Conservation (phyloP, 768 basidiomycete genomes). For the Pleurotus sapidus region DNA sequence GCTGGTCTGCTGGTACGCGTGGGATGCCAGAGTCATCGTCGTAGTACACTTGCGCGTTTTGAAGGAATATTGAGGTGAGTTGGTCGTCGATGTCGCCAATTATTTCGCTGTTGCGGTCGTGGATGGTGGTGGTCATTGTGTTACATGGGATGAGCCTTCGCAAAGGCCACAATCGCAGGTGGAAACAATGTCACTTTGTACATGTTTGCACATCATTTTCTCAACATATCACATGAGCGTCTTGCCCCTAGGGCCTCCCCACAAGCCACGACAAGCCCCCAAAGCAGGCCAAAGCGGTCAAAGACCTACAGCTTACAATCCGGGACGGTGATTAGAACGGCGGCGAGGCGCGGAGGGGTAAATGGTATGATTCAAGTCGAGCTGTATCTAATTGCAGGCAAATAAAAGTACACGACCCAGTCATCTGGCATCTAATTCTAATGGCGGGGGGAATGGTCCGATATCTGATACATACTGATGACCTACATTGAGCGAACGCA, state of each 20-base stretch:
- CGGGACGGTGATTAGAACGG: no score
- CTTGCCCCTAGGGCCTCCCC: no score
- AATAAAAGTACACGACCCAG: background rate
- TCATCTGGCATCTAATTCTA: background rate
- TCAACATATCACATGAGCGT: slow-evolving; percentile 2
- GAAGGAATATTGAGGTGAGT: slow-evolving; percentile 63
- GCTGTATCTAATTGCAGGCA: no score
- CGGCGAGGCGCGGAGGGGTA: no score
- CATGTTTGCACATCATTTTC: slow-evolving; percentile 3
- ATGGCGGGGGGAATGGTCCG: background rate
- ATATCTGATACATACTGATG: background rate
- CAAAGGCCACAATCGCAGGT: background rate
- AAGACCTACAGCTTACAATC: no score
- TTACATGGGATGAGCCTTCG: background rate
- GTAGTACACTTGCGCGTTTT: slow-evolving; percentile 55
- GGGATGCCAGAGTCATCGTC: slow-evolving; percentile 58
- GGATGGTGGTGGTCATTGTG: slow-evolving; percentile 12
- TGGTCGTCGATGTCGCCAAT: slow-evolving; percentile 68
- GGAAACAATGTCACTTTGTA: slow-evolving; percentile 1
- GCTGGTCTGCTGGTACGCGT: slow-evolving; percentile 66
- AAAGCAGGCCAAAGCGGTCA: no score
- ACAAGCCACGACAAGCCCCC: no score
- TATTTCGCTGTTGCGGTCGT: slow-evolving; percentile 68
- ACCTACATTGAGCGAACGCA: background rate
- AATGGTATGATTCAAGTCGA: no score